Evolutionary conservation across 2,329 filamentous ascomycete species (phyloP).

Genomic region (Talaromyces rugulosus): DNA sequence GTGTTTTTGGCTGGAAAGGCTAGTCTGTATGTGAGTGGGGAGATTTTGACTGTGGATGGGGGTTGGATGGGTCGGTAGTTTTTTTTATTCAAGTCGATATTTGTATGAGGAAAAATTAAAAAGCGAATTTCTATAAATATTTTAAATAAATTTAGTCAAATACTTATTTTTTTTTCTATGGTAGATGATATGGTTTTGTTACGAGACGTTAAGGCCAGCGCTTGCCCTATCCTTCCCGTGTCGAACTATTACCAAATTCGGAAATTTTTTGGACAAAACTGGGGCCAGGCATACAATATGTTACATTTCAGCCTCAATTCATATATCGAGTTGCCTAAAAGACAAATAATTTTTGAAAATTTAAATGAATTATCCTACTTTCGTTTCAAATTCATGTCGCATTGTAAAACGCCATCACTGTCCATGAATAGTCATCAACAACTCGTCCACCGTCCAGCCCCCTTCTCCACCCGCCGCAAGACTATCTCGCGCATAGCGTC

Average conservation of each 20-base stretch:
- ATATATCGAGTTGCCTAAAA: neutral
- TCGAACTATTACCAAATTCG: neutral
- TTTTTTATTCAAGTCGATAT: neutral
- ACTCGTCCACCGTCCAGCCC: constrained; percentile 7
- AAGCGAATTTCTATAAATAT: neutral
- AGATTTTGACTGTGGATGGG: constrained; percentile 79
- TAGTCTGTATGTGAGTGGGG: constrained; percentile 75
- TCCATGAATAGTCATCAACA: constrained; percentile 11
- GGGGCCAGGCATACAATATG: neutral
- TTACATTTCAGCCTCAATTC: neutral
- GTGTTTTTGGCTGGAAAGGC: constrained; percentile 73
- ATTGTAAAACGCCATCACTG: neutral
- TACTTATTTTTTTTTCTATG: neutral
- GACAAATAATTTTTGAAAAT: neutral
- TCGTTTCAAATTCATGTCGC: neutral
- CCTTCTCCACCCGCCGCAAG: neutral
- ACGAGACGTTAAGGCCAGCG: neutral
- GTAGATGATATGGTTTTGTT: neutral
- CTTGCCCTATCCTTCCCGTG: neutral
- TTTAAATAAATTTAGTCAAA: neutral
- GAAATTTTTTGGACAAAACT: neutral
- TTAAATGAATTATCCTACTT: no score
- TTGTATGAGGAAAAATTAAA: neutral
- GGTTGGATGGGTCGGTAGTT: constrained; percentile 91
- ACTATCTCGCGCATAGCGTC: neutral